Evolutionary conservation across 768 basidiomycete genomes (phyloP), one percentile per base, ranked within the genome.

Genomic region (Mycena galopus): DNA sequence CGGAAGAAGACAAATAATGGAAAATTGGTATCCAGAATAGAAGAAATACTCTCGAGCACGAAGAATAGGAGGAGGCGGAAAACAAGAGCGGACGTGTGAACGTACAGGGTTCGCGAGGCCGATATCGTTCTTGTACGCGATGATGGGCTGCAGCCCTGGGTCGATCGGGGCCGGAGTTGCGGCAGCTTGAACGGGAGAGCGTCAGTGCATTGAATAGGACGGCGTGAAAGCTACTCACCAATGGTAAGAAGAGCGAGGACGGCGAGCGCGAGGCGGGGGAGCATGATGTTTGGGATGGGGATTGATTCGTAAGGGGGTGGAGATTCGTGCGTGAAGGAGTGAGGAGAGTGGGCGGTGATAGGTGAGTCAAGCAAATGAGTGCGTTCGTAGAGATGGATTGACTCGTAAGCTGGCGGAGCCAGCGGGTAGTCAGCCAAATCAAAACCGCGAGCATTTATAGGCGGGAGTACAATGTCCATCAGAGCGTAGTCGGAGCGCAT

Each of bases 71-170:
- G 12, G 7, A 35, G 33, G 12, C 11, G 12, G 39, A 21, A 21
- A 11, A 47, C 17, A n/a, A 21, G 27, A 16, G 4, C 12, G 47
- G 55, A 33, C n/a, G n/a, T n/a, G 27, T 12, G 8, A 5, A 74
- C 73, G 32, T 19, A 75, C 74, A 3, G 74, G 74, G 66, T 77
- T 77, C 10, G 69, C 63, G 53, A 78, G 63, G 2, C 73, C 78
- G 8, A 81, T 64, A 68, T 79, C 78, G 37, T 79, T 76, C 65
- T 80, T 81, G 19, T 65, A 65, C 25, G 79, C 78, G 65, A 81
- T 73, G 27, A 78, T 67, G 37, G 78, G 75, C 25, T 76, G 75
- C 32, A 80, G 61, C 42, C 70, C 71, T 2, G 70, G 65, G 63
- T 79, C 77, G 50, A 81, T 81, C 4, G 79, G 79, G 29, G 66